Percentiles rank a stretch among this genome's conserved stretches.
Conservation (phyloP, 2,329 filamentous ascomycete genomes). For the Colletotrichum graminicola region DNA sequence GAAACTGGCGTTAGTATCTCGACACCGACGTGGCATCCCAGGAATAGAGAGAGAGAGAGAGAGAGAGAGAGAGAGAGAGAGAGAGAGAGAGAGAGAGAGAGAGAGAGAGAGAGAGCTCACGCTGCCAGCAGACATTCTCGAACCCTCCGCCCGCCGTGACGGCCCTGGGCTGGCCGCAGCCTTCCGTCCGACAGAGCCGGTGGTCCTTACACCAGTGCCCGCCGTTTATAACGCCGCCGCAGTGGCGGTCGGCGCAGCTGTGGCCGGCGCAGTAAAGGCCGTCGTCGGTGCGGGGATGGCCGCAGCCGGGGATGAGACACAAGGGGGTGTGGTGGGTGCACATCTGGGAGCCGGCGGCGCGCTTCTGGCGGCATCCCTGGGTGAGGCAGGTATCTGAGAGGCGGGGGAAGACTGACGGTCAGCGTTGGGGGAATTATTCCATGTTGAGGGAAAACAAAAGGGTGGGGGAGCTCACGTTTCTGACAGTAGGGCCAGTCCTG, state of each 20-base stretch:
- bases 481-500: conserved; percentile 41
- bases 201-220: conserved; percentile 43
- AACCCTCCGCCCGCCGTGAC: conserved; percentile 10
- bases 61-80: not conserved
- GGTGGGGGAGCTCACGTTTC: conserved; percentile 29
- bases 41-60: not conserved
- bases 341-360: conserved; percentile 25
- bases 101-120: conserved; percentile 10
- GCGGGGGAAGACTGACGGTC: not conserved
- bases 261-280: conserved; percentile 41
- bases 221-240: conserved; percentile 38
- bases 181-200: conserved; percentile 41
- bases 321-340: conserved; percentile 40
- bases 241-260: conserved; percentile 39
- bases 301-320: conserved; percentile 42
- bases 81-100: not conserved
- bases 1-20: not conserved
- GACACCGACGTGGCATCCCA: accelerated
- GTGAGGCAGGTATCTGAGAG: conserved; percentile 42
- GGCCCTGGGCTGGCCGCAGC: conserved; percentile 12
- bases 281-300: conserved; percentile 20
- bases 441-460: no score
- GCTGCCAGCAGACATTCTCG: conserved; percentile 36
- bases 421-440: no score
- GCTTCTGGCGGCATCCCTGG: conserved; percentile 37